phyloP scores from a whole-genome alignment of 179 eudicot species.

The Spergularia azorica region DNA sequence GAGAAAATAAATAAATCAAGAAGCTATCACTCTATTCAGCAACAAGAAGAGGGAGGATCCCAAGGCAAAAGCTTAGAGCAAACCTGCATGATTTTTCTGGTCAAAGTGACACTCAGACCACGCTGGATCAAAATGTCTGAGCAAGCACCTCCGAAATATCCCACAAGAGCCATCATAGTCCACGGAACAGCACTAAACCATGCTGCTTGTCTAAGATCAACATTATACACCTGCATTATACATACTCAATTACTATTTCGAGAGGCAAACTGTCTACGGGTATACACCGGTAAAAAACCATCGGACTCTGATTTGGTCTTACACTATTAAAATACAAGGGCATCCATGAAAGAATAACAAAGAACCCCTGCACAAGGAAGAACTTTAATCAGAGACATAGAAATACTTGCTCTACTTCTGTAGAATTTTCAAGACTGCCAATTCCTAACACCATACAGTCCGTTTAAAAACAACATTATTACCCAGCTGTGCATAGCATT shows the following conservation, averaged over 20 bases:
- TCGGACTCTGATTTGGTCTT: slow-evolving; percentile 25
- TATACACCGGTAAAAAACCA: neutral
- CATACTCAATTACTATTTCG: neutral
- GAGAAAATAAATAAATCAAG: neutral
- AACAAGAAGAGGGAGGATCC: neutral
- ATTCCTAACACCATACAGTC: neutral
- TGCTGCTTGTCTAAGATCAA: slow-evolving; percentile 97
- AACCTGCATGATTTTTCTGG: slow-evolving; percentile 98
- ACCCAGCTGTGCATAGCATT: slow-evolving; percentile 99
- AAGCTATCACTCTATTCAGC: neutral
- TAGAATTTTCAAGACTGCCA: neutral
- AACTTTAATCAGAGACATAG: neutral
- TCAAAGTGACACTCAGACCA: slow-evolving; percentile 73
- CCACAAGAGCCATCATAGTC: slow-evolving; percentile 92
- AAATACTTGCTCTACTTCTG: neutral
- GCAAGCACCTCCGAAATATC: slow-evolving; percentile 87
- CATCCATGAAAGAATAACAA: slow-evolving; percentile 98
- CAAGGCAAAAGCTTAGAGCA: neutral
- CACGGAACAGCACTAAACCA: slow-evolving; percentile 99
- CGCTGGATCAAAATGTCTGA: slow-evolving; percentile 79
- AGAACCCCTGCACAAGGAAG: slow-evolving; percentile 74
- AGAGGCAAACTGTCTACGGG: neutral
- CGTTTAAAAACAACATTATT: slow-evolving; percentile 26
- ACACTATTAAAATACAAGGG: slow-evolving; percentile 92
- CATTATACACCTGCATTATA: slow-evolving; percentile 69